Evolutionary conservation across 2,329 filamentous ascomycete species (phyloP), one percentile per base, ranked within the genome.

Genomic region (Pseudomassariella vexata): DNA sequence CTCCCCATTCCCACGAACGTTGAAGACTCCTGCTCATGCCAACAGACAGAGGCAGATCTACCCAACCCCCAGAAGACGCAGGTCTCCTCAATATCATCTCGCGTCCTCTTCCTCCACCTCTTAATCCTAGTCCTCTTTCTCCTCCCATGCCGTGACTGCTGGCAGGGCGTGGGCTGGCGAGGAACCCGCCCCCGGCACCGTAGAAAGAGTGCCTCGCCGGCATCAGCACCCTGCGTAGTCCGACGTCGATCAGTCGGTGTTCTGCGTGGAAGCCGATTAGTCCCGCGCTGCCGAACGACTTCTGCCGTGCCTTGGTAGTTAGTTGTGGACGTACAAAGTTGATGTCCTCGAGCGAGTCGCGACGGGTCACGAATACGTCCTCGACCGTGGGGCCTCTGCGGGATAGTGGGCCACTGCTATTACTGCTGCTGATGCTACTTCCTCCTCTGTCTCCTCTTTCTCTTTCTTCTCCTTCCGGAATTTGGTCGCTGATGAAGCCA

Each of bases 251-350:
- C 24, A 47, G 42, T 28, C 47, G 42, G 19, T 45, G 43, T 35
- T 47, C 46, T 21, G 49, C 52, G 28, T 45, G 42, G 34, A 56
- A 48, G 29, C 53, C 50, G 7, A 56, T 44, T 15, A 53, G 39
- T 14, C 48, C 51, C 2, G 52, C 50, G 38, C 50, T 53, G 35
- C 53, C 48, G 30, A 55, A 50, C 0, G 50, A 54, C 17, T 26
- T 28, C 10, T 18, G 21, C 6, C 36, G 36, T 11, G 32, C 16
- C 18, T 23, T 16, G 23, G 12, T 23, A 24, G 22, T 14, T 11
- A 29, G 19, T 25, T 12, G 19, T 19, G 28, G 30, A 34, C 25
- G 30, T 32, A 20, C 27, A 17, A 25, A n/a, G 23, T 20, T 36
- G 28, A 18, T 22, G 24, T 19, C n/a, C 9, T 19, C 24, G 29